Evolutionary conservation across 306 rosid species (phyloP).

Genomic region (Neltuma alba): DNA sequence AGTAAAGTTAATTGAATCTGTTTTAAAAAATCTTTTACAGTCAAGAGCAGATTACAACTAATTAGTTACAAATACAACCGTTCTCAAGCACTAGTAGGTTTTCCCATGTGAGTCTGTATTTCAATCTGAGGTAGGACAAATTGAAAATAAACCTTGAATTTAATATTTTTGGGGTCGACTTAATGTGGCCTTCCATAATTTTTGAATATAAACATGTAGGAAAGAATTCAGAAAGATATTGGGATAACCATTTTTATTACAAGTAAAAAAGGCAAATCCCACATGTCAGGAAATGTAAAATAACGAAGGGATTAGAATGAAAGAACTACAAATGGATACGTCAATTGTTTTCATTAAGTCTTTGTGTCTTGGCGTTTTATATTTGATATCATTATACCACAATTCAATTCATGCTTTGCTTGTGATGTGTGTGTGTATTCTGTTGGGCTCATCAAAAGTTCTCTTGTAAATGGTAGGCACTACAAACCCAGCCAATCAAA

Average conservation of each 20-base stretch:
- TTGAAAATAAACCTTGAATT: neutral
- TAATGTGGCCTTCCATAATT: neutral
- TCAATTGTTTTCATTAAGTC: neutral
- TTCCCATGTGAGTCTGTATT: neutral
- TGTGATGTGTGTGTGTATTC: constrained; percentile 20
- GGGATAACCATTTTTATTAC: neutral
- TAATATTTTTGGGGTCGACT: neutral
- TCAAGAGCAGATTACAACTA: neutral
- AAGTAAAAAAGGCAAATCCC: neutral
- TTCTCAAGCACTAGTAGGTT: neutral
- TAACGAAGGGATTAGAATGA: neutral
- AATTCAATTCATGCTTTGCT: constrained; percentile 23
- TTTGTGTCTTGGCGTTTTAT: neutral
- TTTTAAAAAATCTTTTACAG: neutral
- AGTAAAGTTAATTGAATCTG: neutral
- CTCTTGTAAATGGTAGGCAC: constrained; percentile 59
- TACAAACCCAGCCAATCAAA: constrained; percentile 63
- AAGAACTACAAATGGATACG: neutral
- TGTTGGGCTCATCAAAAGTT: constrained; percentile 30
- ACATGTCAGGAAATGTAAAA: neutral
- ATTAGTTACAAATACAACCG: neutral
- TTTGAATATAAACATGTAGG: neutral
- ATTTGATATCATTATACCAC: constrained; percentile 21
- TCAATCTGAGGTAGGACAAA: neutral
- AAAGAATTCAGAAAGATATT: neutral